Base-by-base conservation (phyloP, 2,329 filamentous ascomycete genomes). In the Botrytis tulipae region DNA sequence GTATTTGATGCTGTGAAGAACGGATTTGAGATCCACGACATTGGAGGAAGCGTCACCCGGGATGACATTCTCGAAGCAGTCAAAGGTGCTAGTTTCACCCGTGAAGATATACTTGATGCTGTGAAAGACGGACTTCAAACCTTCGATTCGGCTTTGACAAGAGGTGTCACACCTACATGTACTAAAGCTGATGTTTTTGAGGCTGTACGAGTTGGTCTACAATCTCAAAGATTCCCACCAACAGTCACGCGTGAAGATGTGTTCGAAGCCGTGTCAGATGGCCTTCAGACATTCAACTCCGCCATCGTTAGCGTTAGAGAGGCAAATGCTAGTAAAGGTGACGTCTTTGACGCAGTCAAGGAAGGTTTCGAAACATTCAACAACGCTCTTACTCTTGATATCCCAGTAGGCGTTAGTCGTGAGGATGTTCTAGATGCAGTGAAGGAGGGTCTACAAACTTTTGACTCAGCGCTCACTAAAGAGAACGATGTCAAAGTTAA, bases 381-480 rank as follows among this genome's bases (percentile, higher is more conserved):
- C 89, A 82, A 85, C 88, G 8, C 84, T 83, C 74, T 85, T 91
- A 83, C 86, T 84, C 57, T 83, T 85, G 1, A 89, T 91, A 79
- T 90, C 91, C 81, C 86, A 84, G 76, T 84, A 85, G 3, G 84
- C 88, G 6, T 89, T 88, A 0, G 86, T 89, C 48, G 89, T 0
- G 94, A 97, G 81, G 93, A 97, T 81, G 91, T 97, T 22, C 85
- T 98, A 5, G 93, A 96, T 81, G 93, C 94, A 0, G 91, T 97
- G 62, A 95, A 94, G 77, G 93, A 97, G 80, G 94, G 94, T 0
- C 86, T 97, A 16, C 85, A 83, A 48, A 91, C 88, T 70, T 86
- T 95, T 60, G 91, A 94, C 78, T 76, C 71, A 61, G 86, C 83
- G 73, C 93, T 87, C 84, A 90, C 84, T 75, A 86, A 89, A 1